Conservation (phyloP, 352 stramenopile genomes). For the Thraustotheca clavata region DNA sequence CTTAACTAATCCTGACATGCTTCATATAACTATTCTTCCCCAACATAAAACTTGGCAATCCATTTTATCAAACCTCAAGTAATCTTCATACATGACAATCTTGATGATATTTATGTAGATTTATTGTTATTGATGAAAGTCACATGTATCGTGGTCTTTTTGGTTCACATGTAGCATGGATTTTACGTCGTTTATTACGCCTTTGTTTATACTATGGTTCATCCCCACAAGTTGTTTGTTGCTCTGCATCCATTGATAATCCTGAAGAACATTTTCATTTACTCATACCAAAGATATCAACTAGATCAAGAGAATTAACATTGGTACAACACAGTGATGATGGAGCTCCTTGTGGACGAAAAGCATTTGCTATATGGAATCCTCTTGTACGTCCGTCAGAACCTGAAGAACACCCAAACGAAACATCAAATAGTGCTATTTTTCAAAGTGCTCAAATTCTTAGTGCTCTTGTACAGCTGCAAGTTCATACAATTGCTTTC, state of each 20-base stretch:
- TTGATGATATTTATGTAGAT: slow-evolving; percentile 27
- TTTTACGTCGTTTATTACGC: slow-evolving; percentile 87
- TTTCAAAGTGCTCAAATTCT: slow-evolving; percentile 91
- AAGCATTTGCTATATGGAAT: slow-evolving; percentile 96
- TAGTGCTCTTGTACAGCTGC: slow-evolving; percentile 76
- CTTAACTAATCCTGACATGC: slow-evolving; percentile 98
- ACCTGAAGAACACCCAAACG: background rate
- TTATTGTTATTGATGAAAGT: slow-evolving; percentile 79
- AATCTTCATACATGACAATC: slow-evolving; percentile 12
- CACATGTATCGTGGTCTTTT: slow-evolving; percentile 93
- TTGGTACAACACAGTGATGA: slow-evolving; percentile 78
- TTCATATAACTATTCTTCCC: slow-evolving; percentile 94
- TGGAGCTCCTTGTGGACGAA: slow-evolving; percentile 84
- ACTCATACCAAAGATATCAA: slow-evolving; percentile 70
- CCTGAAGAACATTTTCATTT: slow-evolving; percentile 87
- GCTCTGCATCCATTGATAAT: slow-evolving; percentile 94
- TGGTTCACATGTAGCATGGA: slow-evolving; percentile 71
- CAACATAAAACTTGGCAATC: slow-evolving; percentile 86
- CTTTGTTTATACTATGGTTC: slow-evolving; percentile 77
- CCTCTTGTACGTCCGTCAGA: slow-evolving; percentile 34
- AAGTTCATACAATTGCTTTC: slow-evolving; percentile 93
- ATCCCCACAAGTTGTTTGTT: slow-evolving; percentile 88
- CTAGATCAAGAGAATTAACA: slow-evolving; percentile 26
- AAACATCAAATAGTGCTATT: slow-evolving; percentile 50
- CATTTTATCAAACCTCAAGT: slow-evolving; percentile 87